Conservation (phyloP, 768 basidiomycete species). For the Amanita polypyramis region DNA sequence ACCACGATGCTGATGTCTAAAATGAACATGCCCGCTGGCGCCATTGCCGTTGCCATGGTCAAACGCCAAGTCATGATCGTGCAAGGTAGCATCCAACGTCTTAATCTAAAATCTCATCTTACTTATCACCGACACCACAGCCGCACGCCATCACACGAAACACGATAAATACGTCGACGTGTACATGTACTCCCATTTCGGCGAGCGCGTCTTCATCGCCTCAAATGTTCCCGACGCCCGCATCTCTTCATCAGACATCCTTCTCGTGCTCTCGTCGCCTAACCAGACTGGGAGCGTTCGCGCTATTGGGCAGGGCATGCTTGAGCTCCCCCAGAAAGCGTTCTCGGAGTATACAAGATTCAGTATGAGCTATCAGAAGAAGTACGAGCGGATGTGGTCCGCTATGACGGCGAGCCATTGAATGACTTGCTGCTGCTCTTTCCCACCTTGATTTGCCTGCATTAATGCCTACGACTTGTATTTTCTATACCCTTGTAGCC, state of each 20-base stretch:
- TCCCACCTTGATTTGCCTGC: too few relatives aligned
- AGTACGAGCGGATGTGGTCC: conserved; percentile 48
- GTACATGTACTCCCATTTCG: conserved; percentile 52
- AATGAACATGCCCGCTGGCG: conserved; percentile 36
- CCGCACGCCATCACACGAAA: conserved; percentile 41
- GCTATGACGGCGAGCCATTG: conserved; percentile 1
- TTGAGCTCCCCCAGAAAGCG: conserved; percentile 52
- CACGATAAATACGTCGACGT: conserved; percentile 58
- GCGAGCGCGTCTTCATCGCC: conserved; percentile 55
- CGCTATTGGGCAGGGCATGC: conserved; percentile 36
- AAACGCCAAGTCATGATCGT: conserved; percentile 60
- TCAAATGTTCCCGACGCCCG: conserved; percentile 51
- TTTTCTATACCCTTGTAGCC: too few relatives aligned
- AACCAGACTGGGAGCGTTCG: conserved; percentile 9
- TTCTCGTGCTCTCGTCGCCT: conserved; percentile 35
- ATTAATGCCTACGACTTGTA: too few relatives aligned
- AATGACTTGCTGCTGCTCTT: not conserved
- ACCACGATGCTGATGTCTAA: not conserved
- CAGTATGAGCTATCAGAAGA: conserved; percentile 39
- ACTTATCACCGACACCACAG: conserved; percentile 21
- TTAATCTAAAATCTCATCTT: conserved; percentile 5
- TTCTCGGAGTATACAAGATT: conserved; percentile 49
- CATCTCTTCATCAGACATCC: conserved; percentile 47
- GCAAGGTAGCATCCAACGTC: conserved; percentile 35
- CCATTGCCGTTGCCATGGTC: conserved; percentile 59